Evolutionary conservation across 352 stramenopile species (phyloP), one percentile per base, ranked within the genome.

Genomic region (Pythium phragmiticola): DNA sequence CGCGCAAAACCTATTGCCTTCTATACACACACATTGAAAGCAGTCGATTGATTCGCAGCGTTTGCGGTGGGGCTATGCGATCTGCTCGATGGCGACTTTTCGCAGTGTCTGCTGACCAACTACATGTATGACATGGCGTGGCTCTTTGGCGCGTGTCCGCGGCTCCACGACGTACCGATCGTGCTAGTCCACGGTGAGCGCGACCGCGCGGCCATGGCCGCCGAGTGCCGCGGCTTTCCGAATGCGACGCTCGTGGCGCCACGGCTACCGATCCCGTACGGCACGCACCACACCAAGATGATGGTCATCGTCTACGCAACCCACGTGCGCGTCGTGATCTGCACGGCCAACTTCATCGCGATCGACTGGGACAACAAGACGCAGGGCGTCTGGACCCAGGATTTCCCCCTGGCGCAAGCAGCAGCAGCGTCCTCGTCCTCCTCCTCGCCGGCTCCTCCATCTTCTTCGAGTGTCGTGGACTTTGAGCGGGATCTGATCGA

Each of bases 211-310:
- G 72, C 71, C 4, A 89, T 93, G 67, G 71, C 54, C n/a, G 74
- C 76, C 30, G 74, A 87, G 34, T 91, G 84, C 62, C 63, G 56
- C 2, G 62, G 64, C n/a, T 91, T 82, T 62, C 8, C 66, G 21
- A 90, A 92, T 64, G 75, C 92, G 43, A 86, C 69, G 33, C 58
- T 75, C 9, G 71, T 92, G 5, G 73, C 79, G n/a, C 88, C 88
- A 14, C 75, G 74, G 9, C 72, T 94, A 39, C 83, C 85, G 11
- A 92, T 94, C 56, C 75, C 85, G 3, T 95, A 92, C 65, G 88
- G 88, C 11, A 93, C 82, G 21, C 87, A 96, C 70, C 88, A 96
- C 66, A 92, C 85, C 0, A 96, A 96, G 55, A 94, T 92, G 80
- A 69, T 94, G 63, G 80, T 92, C 17, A 69, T 89, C 7, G 58